Evolutionary conservation across 1,139 yeast species (phyloP), one percentile per base, ranked within the genome.

Genomic region (Suhomyces maxii): DNA sequence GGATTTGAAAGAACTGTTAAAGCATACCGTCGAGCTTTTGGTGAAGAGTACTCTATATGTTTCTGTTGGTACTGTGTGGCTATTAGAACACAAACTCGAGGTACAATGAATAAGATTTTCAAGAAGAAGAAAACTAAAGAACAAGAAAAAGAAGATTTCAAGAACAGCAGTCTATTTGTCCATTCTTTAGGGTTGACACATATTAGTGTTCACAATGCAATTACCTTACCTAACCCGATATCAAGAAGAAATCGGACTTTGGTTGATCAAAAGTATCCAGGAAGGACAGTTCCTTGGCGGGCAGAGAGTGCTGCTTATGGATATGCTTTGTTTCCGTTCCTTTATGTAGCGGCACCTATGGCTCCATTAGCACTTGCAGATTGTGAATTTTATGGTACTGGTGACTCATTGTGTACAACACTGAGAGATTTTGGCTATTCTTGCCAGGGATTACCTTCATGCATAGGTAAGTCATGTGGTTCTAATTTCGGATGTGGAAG

Each of bases 11-110:
- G 46, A 18, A 65, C 70, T 2, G 52, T 60, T 34, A 52, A 51
- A 38, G 26, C 51, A 12, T 66, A 64, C 53, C 53, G 54, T 35
- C 41, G 43, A 13, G 40, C 35, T 34, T 65, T 46, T 48, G 47
- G 52, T 13, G 59, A 59, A 37, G 61, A 62, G 2, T 66, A 67
- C 41, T 57, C 66, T 18, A 53, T 63, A 28, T 66, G 71, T 41
- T 52, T 57, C 42, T 66, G 71, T 40, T 57, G 60, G 61, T 64
- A 60, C 42, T 66, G 70, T 39, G 51, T 56, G 28, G 44, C 42
- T 7, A 32, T 40, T 2, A 39, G 54, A n/a, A 33, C 48, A 7
- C 47, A 45, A 5, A 34, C 53, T 0, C 42, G 37, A 7, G 25
- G 52, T 8, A 48, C 43, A n/a, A 14, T 52, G 8, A 45, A 37